phyloP scores from a whole-genome alignment of 257 asterid genomes.

The Rehmannia glutinosa region DNA sequence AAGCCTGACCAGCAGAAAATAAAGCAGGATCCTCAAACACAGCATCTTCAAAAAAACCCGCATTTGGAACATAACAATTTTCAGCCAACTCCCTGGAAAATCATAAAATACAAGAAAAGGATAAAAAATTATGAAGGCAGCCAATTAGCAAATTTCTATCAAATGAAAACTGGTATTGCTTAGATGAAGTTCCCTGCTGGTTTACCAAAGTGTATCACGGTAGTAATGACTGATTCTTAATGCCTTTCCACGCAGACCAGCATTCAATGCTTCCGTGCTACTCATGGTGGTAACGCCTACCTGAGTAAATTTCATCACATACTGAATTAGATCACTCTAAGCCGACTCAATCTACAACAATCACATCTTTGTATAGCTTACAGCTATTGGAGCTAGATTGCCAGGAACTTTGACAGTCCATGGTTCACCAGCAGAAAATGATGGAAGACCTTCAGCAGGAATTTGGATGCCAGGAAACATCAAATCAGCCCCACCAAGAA shows the following conservation, averaged over 20 bases:
- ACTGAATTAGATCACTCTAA: slow-evolving; percentile 2
- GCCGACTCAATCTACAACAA: slow-evolving; percentile 1
- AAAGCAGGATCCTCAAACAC: slow-evolving; percentile 85
- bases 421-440: slow-evolving; percentile 76
- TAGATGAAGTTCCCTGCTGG: background rate
- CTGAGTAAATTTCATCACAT: slow-evolving; percentile 33
- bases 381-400: slow-evolving; percentile 92
- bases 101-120: slow-evolving; percentile 1
- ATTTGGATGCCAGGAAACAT: slow-evolving; percentile 91
- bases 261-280: slow-evolving; percentile 73
- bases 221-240: slow-evolving; percentile 71
- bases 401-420: slow-evolving; percentile 97
- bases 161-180: background rate
- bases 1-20: slow-evolving; percentile 34
- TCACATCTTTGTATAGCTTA: slow-evolving; percentile 35
- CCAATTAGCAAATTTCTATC: background rate
- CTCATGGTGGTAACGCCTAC: slow-evolving; percentile 86
- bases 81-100: slow-evolving; percentile 72
- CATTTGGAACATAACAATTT: slow-evolving; percentile 75
- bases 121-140: background rate
- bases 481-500: slow-evolving; percentile 96
- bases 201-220: slow-evolving; percentile 84
- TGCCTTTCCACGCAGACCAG: slow-evolving; percentile 94
- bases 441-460: slow-evolving; percentile 74
- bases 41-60: slow-evolving; percentile 80